A percentile compares a stretch with the other conserved stretches of the same genome.
These are phyloP conservation scores for Leccinum broughii DNA, from an alignment of 768 basidiomycete species.

Conservation along the genomic window DNA sequence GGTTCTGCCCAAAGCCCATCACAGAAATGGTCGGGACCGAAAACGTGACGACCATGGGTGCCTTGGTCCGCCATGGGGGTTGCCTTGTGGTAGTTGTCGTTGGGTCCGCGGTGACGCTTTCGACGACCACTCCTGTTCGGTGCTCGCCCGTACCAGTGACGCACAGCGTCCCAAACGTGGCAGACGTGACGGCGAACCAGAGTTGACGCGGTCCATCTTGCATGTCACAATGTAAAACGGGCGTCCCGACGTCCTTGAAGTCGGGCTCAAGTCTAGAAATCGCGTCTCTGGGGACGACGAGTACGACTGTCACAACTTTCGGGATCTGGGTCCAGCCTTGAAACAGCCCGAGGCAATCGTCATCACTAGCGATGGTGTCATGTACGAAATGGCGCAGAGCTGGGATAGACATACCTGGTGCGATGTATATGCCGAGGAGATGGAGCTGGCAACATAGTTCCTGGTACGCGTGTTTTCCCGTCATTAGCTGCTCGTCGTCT, in stretches of 20 bases:
- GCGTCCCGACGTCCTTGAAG: conserved; percentile 5
- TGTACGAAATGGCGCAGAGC: background rate
- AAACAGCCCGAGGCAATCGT: no score
- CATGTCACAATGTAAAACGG: conserved; percentile 25
- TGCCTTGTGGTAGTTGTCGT: background rate
- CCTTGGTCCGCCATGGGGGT: conserved; percentile 16
- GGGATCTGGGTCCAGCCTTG: no score
- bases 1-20: conserved; percentile 12
- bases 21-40: conserved; percentile 9
- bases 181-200: conserved; percentile 22
- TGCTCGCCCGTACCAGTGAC: conserved; percentile 21
- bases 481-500: conserved; percentile 13
- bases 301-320: no score
- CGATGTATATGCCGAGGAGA: conserved; percentile 39
- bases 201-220: conserved; percentile 2
- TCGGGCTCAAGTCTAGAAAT: background rate
- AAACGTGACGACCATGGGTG: conserved; percentile 27
- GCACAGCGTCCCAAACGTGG: conserved; percentile 22
- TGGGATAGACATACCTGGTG: background rate
- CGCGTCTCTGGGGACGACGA: no score
- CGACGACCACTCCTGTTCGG: conserved; percentile 11
- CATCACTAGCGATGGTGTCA: background rate
- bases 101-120: background rate
- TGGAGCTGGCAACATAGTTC: conserved; percentile 48
- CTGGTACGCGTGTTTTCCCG: conserved; percentile 38